A percentile compares a stretch with the other conserved stretches of the same genome.
Evolutionary conservation across 805 yeast species (phyloP).

Genomic region (Candida sithepensis): DNA sequence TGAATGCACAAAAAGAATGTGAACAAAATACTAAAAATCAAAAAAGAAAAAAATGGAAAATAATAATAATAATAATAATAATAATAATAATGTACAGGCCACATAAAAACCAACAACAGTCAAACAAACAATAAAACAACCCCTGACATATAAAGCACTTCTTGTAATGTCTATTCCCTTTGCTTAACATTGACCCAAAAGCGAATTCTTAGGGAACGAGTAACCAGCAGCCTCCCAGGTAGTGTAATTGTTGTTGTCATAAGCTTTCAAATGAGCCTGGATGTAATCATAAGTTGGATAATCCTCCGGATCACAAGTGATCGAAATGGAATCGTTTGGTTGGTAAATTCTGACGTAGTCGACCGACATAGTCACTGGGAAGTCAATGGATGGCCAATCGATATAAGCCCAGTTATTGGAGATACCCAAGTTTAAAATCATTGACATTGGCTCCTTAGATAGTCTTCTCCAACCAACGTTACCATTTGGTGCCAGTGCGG

Average conservation of each 20-base stretch:
- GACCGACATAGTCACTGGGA: conserved; percentile 74
- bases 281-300: conserved; percentile 88
- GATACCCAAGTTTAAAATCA: conserved; percentile 82
- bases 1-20: neutral
- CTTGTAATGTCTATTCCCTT: no score
- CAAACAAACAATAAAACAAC: neutral
- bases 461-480: conserved; percentile 80
- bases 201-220: conserved; percentile 55
- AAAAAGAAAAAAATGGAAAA: neutral
- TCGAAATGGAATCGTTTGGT: conserved; percentile 54
- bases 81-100: neutral
- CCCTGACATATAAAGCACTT: no score
- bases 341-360: conserved; percentile 94
- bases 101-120: no score
- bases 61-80: no score
- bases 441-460: conserved; percentile 90
- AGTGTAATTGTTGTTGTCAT: conserved; percentile 66
- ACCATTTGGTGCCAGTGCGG: conserved; percentile 85
- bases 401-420: conserved; percentile 93
- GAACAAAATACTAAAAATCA: neutral
- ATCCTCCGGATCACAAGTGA: conserved; percentile 84
- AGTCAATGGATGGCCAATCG: conserved; percentile 76
- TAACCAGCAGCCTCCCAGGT: conserved; percentile 77
- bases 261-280: conserved; percentile 62
- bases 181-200: conserved; percentile 46